Evolutionary conservation across 164 flowering plant genomes (phyloP).

Genomic region (Platanus orientalis): DNA sequence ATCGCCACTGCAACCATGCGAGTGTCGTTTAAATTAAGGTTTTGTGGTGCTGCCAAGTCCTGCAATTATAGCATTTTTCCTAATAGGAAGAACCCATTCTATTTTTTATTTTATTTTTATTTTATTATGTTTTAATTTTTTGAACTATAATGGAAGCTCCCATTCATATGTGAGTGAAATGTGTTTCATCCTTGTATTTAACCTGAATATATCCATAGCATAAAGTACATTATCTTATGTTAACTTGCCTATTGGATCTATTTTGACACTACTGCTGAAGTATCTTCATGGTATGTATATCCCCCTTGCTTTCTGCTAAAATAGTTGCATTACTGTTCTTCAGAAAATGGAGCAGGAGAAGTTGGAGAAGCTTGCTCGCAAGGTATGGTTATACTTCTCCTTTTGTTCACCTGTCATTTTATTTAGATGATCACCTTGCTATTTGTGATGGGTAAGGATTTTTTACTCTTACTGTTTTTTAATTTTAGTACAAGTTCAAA

Average conservation of each 20-base stretch:
- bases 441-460: background rate
- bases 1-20: too few relatives aligned
- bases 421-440: background rate
- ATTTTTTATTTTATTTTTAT: too few relatives aligned
- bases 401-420: background rate
- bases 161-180: background rate
- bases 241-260: too few relatives aligned
- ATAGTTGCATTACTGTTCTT: slow-evolving; percentile 9
- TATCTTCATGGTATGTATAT: background rate
- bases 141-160: background rate
- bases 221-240: too few relatives aligned
- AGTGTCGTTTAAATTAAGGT: too few relatives aligned
- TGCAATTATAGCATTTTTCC: background rate
- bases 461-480: too few relatives aligned
- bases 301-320: background rate
- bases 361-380: slow-evolving; percentile 85
- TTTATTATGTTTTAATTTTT: too few relatives aligned
- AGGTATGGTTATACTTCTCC: slow-evolving; percentile 38
- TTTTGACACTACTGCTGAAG: background rate
- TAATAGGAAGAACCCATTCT: background rate
- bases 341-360: slow-evolving; percentile 88
- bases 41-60: background rate
- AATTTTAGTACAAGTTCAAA: too few relatives aligned
- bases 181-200: background rate
- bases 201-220: background rate